Evolutionary conservation across 2,329 filamentous ascomycete species (phyloP), one percentile per base, ranked within the genome.

Genomic region (Penicillium frequentans): DNA sequence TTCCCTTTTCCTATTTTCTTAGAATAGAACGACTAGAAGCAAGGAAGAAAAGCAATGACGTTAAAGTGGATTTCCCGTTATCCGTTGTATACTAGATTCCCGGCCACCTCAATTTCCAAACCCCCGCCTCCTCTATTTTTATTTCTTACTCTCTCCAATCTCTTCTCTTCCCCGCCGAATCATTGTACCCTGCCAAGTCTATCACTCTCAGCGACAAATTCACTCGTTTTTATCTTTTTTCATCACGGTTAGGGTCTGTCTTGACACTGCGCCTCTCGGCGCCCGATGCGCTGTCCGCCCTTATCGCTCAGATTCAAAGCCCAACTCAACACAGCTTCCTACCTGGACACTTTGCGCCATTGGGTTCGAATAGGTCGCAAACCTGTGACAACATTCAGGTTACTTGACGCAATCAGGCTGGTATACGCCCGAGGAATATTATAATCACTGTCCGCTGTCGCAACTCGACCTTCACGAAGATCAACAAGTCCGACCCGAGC

Each of bases 91-190:
- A 63, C 52, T 56, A 59, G 54, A 59, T 65, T 58, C 66, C 68
- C 68, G 66, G 67, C 67, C 67, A 69, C 66, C 67, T 37, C 50
- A 61, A 63, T 70, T 68, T 69, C 57, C 26, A 54, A 27, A 26
- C 54, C 57, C 58, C 59, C 59, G 56, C 49, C 58, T 54, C 56
- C 33, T 53, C 47, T 10, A 54, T 13, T 29, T 52, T 56, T 46
- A 56, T 50, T 55, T 37, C 39, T 50, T 43, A 35, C 10, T 52
- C 24, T 49, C 42, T 46, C 43, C 5, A 21, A 48, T 53, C 27
- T 52, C 21, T 26, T 43, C 37, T 14, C 49, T 47, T 23, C 29
- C 27, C 44, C 26, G 31, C 11, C 44, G 16, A 33, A 24, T 46
- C 16, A 33, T 21, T 37, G 29, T 14, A 37, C 13, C 8, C 27